Base-by-base conservation (phyloP, 106 monocot species). In the Dendrobium chrysotoxum region DNA sequence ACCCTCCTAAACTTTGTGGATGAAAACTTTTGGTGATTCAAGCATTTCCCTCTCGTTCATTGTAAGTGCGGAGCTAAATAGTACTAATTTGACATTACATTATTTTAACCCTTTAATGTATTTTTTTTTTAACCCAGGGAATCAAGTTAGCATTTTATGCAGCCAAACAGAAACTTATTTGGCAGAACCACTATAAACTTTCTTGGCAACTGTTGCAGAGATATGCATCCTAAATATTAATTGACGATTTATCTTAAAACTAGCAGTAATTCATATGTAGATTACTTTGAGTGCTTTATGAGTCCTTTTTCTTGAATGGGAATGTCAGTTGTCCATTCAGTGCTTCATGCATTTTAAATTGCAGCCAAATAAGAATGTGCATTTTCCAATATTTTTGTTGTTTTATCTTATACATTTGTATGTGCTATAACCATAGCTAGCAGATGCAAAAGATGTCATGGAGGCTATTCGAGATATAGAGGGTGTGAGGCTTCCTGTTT, bases 361-460 rank as follows among this genome's bases (percentile, higher is more conserved):
- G 31, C 28, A 70, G 68, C 68, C 12, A 31, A 31, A 31, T n/a
- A 70, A 20, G 28, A 15, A 31, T 70, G 28, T 70, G 68, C 31
- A 70, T 13, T 31, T 28, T 70, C 4, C 68, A 70, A 70, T 30
- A 30, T 35, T 70, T 70, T 70, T 16, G 35, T 28, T 61, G 35
- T 30, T 68, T 21, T 23, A 13, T 70, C 4, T 13, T 16, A 13
- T 70, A 28, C 26, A 35, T 70, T 35, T 70, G 50, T 50, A 13
- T 70, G 5, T 70, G 70, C 0, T 38, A 3, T 65, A 35, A 70
- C 70, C 35, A 11, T 65, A 98, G 97, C 77, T 98, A 85, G 92
- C 92, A 41, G 97, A 98, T 91, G 94, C 90, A 79, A 98, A 89
- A 83, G 92, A 94, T 86, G 91, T 98, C 40, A 91, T 98, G 78